Evolutionary conservation across 805 yeast genomes (phyloP).

Genomic region (Starmerella etchellsii): DNA sequence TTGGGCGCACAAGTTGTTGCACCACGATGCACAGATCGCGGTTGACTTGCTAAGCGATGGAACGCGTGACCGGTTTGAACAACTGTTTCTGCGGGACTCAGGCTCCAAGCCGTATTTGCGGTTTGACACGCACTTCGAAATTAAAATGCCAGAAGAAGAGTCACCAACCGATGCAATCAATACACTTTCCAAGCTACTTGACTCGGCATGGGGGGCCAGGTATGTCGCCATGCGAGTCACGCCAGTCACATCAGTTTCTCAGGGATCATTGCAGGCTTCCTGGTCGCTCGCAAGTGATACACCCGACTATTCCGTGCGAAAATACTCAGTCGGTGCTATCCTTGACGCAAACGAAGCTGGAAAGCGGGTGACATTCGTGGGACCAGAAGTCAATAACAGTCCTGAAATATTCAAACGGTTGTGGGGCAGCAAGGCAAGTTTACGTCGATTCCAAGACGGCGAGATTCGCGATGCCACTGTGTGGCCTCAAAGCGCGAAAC

Average conservation of each 20-base stretch:
- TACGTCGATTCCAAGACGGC: constrained; percentile 89
- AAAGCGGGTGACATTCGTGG: constrained; percentile 70
- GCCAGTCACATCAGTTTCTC: neutral
- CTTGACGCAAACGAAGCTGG: constrained; percentile 65
- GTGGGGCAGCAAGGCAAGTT: constrained; percentile 80
- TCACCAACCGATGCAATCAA: neutral
- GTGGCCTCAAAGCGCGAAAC: constrained; percentile 48
- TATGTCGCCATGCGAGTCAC: constrained; percentile 6
- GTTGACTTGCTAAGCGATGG: constrained; percentile 59
- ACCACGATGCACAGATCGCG: constrained; percentile 57
- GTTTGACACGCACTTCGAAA: constrained; percentile 48
- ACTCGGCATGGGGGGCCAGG: constrained; percentile 18
- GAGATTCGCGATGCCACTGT: constrained; percentile 80
- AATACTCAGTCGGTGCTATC: constrained; percentile 42
- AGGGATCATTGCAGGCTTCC: constrained; percentile 8
- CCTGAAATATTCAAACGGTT: constrained; percentile 54
- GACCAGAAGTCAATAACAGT: constrained; percentile 42
- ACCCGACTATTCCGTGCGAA: neutral
- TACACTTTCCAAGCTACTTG: constrained; percentile 3
- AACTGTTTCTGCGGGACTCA: constrained; percentile 53
- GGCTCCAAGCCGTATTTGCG: constrained; percentile 36
- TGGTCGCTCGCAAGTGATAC: constrained; percentile 21
- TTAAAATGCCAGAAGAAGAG: constrained; percentile 22
- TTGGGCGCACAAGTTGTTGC: constrained; percentile 49
- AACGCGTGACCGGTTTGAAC: constrained; percentile 69